Evolutionary conservation across 129 eudicot genomes (phyloP), one percentile per base, ranked within the genome.

Genomic region (Lactuca sativa): DNA sequence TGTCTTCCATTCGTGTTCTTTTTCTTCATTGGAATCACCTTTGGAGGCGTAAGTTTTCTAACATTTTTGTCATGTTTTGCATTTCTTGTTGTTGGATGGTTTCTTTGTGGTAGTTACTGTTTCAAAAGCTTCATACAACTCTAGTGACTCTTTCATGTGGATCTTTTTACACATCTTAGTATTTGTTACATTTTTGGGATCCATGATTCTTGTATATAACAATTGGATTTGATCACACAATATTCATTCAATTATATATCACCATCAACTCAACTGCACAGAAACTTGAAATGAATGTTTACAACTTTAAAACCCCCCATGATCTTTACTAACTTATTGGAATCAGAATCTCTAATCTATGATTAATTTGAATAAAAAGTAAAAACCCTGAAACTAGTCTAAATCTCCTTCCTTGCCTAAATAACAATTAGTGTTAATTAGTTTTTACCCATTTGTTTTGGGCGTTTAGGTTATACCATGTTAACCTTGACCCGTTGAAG

Each of bases 31-130:
- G 92, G 92, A 31, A 64, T 89, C 10, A 71, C 61, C 47, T 69
- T 86, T 56, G 92, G 96, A 77, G 96, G 90, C 61, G 65, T 38
- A 58, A 80, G 74, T 11, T 89, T 83, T 71, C 73, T 89, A 18
- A 59, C 83, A 34, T 89, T 71, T 60, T 75, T 80, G 87, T 81
- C 76, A 5, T 59, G 79, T 64, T 79, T 83, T 56, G 36, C 68
- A 13, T 76, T 70, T 18, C 44, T 86, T 77, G 74, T 86, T 58
- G 80, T 82, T 5, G 92, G 96, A 43, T 89, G 96, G 96, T 89
- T 89, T 86, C 57, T 89, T 14, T 16, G 85, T 44, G 92, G 92
- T 63, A 83, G 84, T 16, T 86, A 83, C 62, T 82, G 88, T 82
- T 86, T 86, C 76, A 80, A 59, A 69, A 74, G 76, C 80, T 63